Evolutionary conservation across 768 basidiomycete genomes (phyloP).

Genomic region (Russula griseocarnosa): DNA sequence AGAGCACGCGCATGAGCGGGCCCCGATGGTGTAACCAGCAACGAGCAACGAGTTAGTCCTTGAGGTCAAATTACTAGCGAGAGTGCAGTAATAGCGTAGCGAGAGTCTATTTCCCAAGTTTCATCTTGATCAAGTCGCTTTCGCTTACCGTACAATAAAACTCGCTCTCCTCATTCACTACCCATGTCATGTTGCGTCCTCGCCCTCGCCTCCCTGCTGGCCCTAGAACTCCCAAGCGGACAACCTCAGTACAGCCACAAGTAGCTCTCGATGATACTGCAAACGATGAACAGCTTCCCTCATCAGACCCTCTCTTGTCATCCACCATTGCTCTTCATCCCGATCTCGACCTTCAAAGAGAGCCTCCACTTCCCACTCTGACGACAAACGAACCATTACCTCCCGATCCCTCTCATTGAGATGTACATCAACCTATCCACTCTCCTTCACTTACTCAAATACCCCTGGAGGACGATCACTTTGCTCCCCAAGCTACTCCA

Average conservation of each 20-base stretch:
- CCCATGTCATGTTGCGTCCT: slow-evolving; percentile 12
- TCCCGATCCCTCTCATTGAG: neutral
- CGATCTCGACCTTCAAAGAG: neutral
- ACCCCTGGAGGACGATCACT: neutral
- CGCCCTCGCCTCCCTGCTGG: slow-evolving; percentile 25
- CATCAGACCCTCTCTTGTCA: slow-evolving; percentile 1
- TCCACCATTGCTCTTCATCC: neutral
- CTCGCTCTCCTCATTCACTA: neutral
- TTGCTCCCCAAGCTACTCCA: neutral
- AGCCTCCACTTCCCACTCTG: neutral
- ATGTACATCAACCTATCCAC: neutral
- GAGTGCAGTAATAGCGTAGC: too few species aligned
- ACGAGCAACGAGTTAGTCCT: too few species aligned
- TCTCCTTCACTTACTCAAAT: neutral
- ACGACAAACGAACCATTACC: neutral
- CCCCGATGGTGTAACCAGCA: too few species aligned
- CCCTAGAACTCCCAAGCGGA: slow-evolving; percentile 18
- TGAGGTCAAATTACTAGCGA: too few species aligned
- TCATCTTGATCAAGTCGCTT: too few species aligned
- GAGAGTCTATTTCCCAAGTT: too few species aligned
- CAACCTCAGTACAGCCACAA: neutral
- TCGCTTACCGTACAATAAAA: too few species aligned
- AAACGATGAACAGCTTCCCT: neutral
- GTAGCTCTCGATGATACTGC: neutral
- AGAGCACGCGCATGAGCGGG: too few species aligned